Percentiles rank a stretch among this genome's conserved stretches.
Evolutionary conservation across 2,329 filamentous ascomycete species (phyloP).

Genomic region (Alternaria atra): DNA sequence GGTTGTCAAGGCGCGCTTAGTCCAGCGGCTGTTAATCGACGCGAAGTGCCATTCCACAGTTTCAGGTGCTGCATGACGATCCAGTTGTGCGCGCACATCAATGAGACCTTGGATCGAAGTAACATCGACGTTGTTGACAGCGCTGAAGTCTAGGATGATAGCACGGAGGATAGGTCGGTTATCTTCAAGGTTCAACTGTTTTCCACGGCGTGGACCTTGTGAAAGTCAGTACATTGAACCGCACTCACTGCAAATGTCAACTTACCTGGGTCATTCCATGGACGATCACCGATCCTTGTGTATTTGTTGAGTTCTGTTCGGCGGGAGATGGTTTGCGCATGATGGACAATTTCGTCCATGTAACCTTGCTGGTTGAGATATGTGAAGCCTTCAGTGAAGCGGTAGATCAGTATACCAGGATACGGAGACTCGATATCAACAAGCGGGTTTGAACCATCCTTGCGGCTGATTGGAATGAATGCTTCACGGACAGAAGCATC

Average conservation of each 20-base stretch:
- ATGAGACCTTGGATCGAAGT: slow-evolving; percentile 93
- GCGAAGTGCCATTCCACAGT: slow-evolving; percentile 95
- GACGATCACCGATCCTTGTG: slow-evolving; percentile 68
- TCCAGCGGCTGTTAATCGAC: slow-evolving; percentile 94
- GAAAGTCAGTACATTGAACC: background rate
- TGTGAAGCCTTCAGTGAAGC: slow-evolving; percentile 94
- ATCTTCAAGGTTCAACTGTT: slow-evolving; percentile 58
- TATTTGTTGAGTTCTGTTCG: slow-evolving; percentile 77
- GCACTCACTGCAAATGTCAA: background rate
- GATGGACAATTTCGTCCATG: slow-evolving; percentile 70
- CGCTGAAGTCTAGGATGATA: slow-evolving; percentile 92
- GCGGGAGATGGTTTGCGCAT: slow-evolving; percentile 69
- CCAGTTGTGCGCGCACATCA: slow-evolving; percentile 92
- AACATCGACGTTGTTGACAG: slow-evolving; percentile 92
- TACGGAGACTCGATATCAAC: slow-evolving; percentile 82
- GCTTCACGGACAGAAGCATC: slow-evolving; percentile 36
- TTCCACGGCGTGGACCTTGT: slow-evolving; percentile 63
- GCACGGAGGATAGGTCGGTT: slow-evolving; percentile 78
- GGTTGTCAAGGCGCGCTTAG: slow-evolving; percentile 83
- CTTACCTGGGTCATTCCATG: slow-evolving; percentile 89
- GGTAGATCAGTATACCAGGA: slow-evolving; percentile 94
- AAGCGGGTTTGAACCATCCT: slow-evolving; percentile 89
- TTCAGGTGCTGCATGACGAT: slow-evolving; percentile 81
- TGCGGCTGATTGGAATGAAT: slow-evolving; percentile 77
- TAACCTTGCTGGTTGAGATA: slow-evolving; percentile 94